These are phyloP conservation scores for Corylus heterophylla DNA, from an alignment of 306 rosid genomes.

Conservation along the genomic window DNA sequence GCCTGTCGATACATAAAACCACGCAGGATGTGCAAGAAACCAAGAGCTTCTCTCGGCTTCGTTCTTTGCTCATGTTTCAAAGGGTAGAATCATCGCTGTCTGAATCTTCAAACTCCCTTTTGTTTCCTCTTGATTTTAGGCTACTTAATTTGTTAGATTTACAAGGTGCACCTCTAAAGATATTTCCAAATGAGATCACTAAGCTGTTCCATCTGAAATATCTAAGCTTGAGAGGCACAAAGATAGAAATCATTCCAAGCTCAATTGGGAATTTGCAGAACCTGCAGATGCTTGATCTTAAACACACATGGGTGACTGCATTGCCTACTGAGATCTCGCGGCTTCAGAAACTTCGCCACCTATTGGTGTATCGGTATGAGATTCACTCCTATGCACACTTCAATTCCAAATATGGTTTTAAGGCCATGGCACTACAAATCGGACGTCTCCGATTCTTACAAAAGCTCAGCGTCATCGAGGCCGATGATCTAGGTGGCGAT, in stretches of 20 bases:
- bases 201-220: constrained; percentile 32
- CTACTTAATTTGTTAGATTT: constrained; percentile 41
- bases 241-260: constrained; percentile 23
- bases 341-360: constrained; percentile 38
- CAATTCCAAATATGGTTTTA: constrained; percentile 29
- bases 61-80: constrained; percentile 12
- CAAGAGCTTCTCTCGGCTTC: not conserved
- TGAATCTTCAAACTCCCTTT: not conserved
- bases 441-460: constrained; percentile 32
- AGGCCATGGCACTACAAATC: constrained; percentile 23
- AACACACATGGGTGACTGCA: constrained; percentile 24
- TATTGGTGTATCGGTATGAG: constrained; percentile 13
- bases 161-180: constrained; percentile 17
- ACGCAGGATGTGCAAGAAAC: not conserved
- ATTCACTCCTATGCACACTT: constrained; percentile 2
- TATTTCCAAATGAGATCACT: constrained; percentile 22
- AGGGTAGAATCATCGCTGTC: not conserved
- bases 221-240: constrained; percentile 35
- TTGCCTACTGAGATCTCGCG: constrained; percentile 33
- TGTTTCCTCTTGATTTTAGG: not conserved
- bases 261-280: constrained; percentile 34
- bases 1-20: constrained; percentile 10
- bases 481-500: constrained; percentile 1
- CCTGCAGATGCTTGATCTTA: constrained; percentile 43
- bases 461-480: constrained; percentile 41